phyloP scores from a whole-genome alignment of 371 early-diverging fungal species.

The Batkoa obscura region DNA sequence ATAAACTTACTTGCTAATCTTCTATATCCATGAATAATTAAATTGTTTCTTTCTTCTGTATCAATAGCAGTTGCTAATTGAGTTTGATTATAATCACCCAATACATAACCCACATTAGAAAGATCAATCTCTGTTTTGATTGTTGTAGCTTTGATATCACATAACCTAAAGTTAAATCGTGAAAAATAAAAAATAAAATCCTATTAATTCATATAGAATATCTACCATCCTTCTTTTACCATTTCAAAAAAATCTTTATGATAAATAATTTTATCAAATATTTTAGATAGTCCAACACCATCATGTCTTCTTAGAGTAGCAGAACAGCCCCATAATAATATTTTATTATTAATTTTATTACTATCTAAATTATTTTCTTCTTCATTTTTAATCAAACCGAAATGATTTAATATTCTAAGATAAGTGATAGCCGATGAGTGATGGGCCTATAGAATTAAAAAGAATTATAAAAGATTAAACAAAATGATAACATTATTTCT shows the following conservation, averaged over 20 bases:
- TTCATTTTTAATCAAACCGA: conserved; percentile 19
- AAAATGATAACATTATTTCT: not conserved
- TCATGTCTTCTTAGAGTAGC: conserved; percentile 80
- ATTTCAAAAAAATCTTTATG: conserved; percentile 53
- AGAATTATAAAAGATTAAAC: no score
- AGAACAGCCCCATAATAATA: conserved; percentile 80
- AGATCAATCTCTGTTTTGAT: conserved; percentile 39
- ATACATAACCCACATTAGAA: conserved; percentile 18
- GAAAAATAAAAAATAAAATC: no score
- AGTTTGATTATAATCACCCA: conserved; percentile 38
- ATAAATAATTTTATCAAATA: conserved; percentile 64
- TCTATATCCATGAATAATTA: conserved; percentile 36
- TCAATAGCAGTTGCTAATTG: conserved; percentile 47
- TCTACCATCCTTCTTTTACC: conserved; percentile 57
- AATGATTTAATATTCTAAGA: conserved; percentile 43
- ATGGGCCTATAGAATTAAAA: conserved; percentile 37
- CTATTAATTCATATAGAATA: not conserved
- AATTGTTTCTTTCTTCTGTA: conserved; percentile 33
- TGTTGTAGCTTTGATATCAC: conserved; percentile 37
- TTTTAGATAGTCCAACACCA: conserved; percentile 34
- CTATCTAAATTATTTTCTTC: not conserved
- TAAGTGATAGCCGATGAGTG: conserved; percentile 72
- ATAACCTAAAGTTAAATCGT: conserved; percentile 23
- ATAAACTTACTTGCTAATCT: conserved; percentile 17
- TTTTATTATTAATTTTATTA: conserved; percentile 8